These are phyloP conservation scores for Collybia mongolica DNA, from an alignment of 768 basidiomycete species.

Conservation along the genomic window DNA sequence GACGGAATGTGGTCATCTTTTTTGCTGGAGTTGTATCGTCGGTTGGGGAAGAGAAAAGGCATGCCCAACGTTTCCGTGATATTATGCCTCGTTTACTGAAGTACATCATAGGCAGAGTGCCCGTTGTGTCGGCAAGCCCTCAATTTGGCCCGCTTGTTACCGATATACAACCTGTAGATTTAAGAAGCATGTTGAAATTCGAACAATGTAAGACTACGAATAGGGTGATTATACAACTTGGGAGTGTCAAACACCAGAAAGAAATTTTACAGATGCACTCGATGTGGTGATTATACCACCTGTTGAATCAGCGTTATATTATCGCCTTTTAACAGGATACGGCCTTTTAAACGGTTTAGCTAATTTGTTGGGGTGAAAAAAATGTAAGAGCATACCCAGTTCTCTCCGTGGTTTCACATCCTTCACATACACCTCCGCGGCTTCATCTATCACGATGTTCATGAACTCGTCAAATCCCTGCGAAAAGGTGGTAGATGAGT, in stretches of 20 bases:
- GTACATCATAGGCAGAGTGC: constrained; percentile 64
- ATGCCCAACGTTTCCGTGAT: constrained; percentile 8
- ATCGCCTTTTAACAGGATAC: constrained; percentile 95
- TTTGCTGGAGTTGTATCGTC: constrained; percentile 88
- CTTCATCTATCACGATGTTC: constrained; percentile 95
- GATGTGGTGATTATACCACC: constrained; percentile 25
- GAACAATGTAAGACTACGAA: not conserved
- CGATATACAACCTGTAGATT: constrained; percentile 78
- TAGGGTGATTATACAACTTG: constrained; percentile 12
- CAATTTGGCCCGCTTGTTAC: constrained; percentile 65
- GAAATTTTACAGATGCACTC: constrained; percentile 8
- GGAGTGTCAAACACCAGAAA: not conserved
- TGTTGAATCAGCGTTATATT: constrained; percentile 98
- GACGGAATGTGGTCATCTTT: constrained; percentile 88
- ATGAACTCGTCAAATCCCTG: constrained; percentile 99
- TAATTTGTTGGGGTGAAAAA: constrained; percentile 3
- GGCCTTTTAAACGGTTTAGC: constrained; percentile 50
- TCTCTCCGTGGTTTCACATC: constrained; percentile 83
- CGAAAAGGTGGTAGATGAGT: constrained; percentile 9
- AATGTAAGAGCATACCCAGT: constrained; percentile 56
- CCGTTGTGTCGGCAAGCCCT: constrained; percentile 82
- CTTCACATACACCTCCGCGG: constrained; percentile 88
- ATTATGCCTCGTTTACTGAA: constrained; percentile 3
- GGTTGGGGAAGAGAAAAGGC: constrained; percentile 91
- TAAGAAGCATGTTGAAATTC: not conserved